Conservation (phyloP, 768 basidiomycete genomes). For the Termitomyces sp. region DNA sequence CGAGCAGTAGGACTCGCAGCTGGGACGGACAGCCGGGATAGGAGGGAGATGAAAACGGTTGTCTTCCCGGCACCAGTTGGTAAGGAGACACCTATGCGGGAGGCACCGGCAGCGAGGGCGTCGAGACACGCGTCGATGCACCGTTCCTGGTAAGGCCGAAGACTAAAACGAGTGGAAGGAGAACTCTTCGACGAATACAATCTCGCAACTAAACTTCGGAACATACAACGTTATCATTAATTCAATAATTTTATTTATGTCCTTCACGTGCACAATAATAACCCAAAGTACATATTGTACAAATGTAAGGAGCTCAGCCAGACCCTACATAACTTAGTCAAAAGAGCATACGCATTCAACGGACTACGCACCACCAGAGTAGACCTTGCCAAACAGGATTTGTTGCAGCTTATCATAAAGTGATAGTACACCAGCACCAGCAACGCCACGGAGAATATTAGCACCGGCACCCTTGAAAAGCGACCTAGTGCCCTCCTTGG, state of each 20-base stretch:
- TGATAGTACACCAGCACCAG: constrained; percentile 99
- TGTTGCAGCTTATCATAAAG: constrained; percentile 98
- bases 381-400: constrained; percentile 97
- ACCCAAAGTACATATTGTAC: no score
- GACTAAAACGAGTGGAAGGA: constrained; percentile 21
- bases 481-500: constrained; percentile 92
- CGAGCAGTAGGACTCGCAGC: constrained; percentile 36
- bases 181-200: constrained; percentile 4
- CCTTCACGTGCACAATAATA: background rate
- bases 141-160: constrained; percentile 86
- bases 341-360: background rate
- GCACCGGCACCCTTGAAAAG: constrained; percentile 99
- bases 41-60: constrained; percentile 82
- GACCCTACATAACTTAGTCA: constrained; percentile 28
- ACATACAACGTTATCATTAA: constrained; percentile 1
- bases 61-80: constrained; percentile 90
- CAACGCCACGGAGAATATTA: constrained; percentile 96
- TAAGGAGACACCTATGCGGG: constrained; percentile 78
- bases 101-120: constrained; percentile 61
- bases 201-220: constrained; percentile 4
- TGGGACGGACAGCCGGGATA: constrained; percentile 56
- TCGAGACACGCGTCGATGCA: constrained; percentile 75
- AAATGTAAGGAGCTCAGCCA: constrained; percentile 30
- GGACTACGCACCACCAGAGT: constrained; percentile 75
- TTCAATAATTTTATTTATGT: background rate